Conservation (phyloP, 1,284 basidiomycete genomes). For the Rhodofomes roseus region DNA sequence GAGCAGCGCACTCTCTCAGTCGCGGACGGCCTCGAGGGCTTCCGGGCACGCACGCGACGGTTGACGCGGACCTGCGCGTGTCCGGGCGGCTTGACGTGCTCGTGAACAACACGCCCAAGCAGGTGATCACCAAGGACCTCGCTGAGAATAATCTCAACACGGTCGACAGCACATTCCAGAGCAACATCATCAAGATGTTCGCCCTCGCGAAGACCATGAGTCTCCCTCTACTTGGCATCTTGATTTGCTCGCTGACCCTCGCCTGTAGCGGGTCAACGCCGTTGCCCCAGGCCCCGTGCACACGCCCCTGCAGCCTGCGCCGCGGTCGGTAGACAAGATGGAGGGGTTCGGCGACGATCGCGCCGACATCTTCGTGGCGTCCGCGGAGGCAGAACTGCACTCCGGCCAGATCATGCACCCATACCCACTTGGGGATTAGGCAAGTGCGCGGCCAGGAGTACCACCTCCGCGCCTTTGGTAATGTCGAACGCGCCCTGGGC, state of each 20-base stretch:
- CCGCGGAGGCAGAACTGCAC: constrained; percentile 34
- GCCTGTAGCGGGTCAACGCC: constrained; percentile 44
- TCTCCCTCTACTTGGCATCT: background rate
- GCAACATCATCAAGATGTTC: constrained; percentile 59
- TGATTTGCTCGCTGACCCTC: background rate
- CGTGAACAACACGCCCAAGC: constrained; percentile 66
- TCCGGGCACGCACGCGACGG: constrained; percentile 29
- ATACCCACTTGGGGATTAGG: constrained; percentile 18
- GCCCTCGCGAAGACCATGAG: constrained; percentile 46
- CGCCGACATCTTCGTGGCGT: constrained; percentile 44
- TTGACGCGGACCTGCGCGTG: constrained; percentile 47
- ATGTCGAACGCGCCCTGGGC: too few relatives aligned
- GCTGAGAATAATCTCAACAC: constrained; percentile 46
- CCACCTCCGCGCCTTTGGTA: too few relatives aligned
- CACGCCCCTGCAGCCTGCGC: constrained; percentile 52
- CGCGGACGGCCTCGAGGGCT: constrained; percentile 41
- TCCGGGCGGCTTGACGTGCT: constrained; percentile 51
- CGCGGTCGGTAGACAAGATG: constrained; percentile 49
- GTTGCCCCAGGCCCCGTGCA: constrained; percentile 53
- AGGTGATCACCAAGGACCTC: constrained; percentile 35
- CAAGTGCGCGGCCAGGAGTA: background rate
- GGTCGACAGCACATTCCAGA: constrained; percentile 50
- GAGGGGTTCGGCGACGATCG: constrained; percentile 44
- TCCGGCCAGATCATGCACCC: constrained; percentile 23
- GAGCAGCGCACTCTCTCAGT: constrained; percentile 43